Evolutionary conservation across 768 basidiomycete genomes (phyloP).

Genomic region (Serendipita sp.): DNA sequence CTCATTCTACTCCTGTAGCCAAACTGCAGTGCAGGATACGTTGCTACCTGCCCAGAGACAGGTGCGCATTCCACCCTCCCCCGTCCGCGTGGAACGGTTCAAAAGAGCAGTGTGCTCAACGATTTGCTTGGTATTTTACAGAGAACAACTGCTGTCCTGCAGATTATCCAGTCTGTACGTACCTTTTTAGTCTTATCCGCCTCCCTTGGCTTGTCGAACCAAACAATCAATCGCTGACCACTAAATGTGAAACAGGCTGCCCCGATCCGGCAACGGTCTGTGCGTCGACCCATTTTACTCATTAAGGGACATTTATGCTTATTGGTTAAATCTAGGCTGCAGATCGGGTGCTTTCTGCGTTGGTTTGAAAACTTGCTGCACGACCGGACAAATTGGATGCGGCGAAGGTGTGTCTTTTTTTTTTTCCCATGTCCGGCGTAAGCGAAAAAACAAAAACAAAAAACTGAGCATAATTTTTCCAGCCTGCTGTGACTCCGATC

Average conservation of each 20-base stretch:
- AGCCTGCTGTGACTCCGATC: not conserved
- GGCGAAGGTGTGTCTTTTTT: not conserved
- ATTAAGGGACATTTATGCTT: not conserved
- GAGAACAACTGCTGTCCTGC: not conserved
- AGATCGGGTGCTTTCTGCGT: not conserved
- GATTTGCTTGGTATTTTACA: not conserved
- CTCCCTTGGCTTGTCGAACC: not conserved
- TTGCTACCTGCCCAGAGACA: not conserved
- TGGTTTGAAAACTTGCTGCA: not conserved
- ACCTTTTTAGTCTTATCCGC: not conserved
- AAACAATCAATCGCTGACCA: not conserved
- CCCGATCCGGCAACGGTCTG: not conserved
- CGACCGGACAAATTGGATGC: not conserved
- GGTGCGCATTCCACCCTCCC: not conserved
- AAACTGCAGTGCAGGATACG: not conserved
- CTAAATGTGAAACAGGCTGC: not conserved
- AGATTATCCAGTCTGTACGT: not conserved
- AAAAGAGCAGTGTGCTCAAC: not conserved
- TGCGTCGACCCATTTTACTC: not conserved
- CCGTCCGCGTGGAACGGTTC: not conserved
- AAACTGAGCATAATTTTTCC: not conserved
- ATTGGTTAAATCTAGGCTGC: not conserved
- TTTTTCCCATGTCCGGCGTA: not conserved
- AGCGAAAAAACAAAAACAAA: too few species aligned
- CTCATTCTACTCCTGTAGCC: too few species aligned